Evolutionary conservation across 2,329 filamentous ascomycete genomes (phyloP), one percentile per base, ranked within the genome.

Genomic region (Fusarium odoratissimum): DNA sequence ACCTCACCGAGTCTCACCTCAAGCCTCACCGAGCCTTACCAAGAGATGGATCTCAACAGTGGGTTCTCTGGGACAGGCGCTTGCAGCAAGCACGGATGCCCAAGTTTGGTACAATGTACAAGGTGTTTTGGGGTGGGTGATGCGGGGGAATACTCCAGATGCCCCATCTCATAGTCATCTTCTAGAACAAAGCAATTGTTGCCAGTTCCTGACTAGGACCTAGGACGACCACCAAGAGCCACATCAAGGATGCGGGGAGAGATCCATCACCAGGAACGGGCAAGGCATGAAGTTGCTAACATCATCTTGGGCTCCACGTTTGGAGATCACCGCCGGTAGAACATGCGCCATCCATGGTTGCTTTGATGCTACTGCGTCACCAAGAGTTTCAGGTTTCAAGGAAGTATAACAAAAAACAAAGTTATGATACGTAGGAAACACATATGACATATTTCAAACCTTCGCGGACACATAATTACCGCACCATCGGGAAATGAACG

Each of bases 41-140:
- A 71, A 52, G 54, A 58, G 70, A 73, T 73, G 70, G 70, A 73
- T 73, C 66, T 72, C 70, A 67, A 59, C 70, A 44, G 70, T 73
- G 70, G 70, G 33, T 73, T 73, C 57, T 40, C 19, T 71, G 72
- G 35, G 75, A 72, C 72, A 70, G 72, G 76, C 68, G 75, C 75
- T 76, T 78, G 76, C 73, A 77, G 76, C 75, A 77, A 77, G 76
- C 75, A 77, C 75, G 73, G 75, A 77, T 77, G 31, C 55, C 55
- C 25, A 37, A 60, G 73, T 69, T 60, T 70, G 73, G 76, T 77
- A 76, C 74, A 77, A 75, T 75, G 74, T 75, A 77, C 75, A 74
- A 64, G 67, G 64, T 58, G 63, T 46, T 54, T 74, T 72, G 67
- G 71, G 62, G 71, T 68, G 71, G 74, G 54, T 57, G 73, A 76